These are phyloP conservation scores for Hylodesmum podocarpum DNA, from an alignment of 306 rosid species.

Conservation along the genomic window DNA sequence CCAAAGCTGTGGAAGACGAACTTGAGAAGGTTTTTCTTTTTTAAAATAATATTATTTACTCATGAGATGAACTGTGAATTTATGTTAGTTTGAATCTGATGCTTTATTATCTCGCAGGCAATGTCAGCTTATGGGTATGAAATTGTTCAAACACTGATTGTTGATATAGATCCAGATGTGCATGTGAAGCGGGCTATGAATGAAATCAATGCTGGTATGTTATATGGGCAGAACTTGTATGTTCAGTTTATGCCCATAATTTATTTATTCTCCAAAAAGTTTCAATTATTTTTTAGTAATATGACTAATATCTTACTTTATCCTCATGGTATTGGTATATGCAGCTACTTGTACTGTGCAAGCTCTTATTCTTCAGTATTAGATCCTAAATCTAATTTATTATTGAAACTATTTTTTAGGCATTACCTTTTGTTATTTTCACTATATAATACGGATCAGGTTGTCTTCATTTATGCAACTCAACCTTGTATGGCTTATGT, in stretches of 20 bases:
- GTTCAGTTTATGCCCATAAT: not conserved
- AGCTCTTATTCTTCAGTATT: not conserved
- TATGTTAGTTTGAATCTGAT: conserved; percentile 25
- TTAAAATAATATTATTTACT: not conserved
- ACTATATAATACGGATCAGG: not conserved
- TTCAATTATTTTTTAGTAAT: not conserved
- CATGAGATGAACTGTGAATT: not conserved
- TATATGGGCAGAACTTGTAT: conserved; percentile 4
- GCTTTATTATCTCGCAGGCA: conserved; percentile 53
- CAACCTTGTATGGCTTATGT: not conserved
- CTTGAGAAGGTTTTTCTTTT: conserved; percentile 70
- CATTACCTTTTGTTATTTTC: not conserved
- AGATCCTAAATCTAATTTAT: conserved; percentile 4
- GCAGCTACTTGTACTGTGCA: not conserved
- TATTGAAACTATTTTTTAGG: not conserved
- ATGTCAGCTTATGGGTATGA: conserved; percentile 95
- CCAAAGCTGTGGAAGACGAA: conserved; percentile 89
- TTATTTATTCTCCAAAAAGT: not conserved
- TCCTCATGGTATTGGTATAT: not conserved
- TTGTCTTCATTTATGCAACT: not conserved
- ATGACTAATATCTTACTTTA: not conserved
- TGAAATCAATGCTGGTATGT: conserved; percentile 89
- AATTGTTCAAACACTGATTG: conserved; percentile 90
- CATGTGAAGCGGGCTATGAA: conserved; percentile 97
- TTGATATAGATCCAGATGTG: conserved; percentile 87